A percentile compares a stretch with the other conserved stretches of the same genome.
phyloP scores from a whole-genome alignment of 2,329 filamentous ascomycete species.

The Fusarium kyushuense region DNA sequence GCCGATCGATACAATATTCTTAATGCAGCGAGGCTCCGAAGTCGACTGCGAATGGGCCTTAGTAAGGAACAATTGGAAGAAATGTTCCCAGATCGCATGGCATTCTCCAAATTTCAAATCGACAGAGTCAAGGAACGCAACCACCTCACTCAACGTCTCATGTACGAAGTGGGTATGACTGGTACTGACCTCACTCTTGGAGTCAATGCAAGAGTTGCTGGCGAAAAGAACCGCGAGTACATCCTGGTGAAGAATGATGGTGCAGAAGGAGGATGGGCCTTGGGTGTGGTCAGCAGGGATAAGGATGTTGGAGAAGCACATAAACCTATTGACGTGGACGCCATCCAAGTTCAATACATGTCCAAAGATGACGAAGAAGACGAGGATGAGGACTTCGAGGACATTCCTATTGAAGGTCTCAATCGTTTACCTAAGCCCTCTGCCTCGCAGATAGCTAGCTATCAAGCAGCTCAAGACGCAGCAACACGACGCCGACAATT shows the following conservation, averaged over 20 bases:
- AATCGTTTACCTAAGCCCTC: constrained; percentile 79
- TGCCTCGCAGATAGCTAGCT: constrained; percentile 36
- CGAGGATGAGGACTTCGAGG: constrained; percentile 87
- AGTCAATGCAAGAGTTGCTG: constrained; percentile 75
- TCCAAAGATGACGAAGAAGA: constrained; percentile 72
- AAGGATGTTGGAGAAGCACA: constrained; percentile 83
- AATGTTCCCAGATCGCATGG: constrained; percentile 99
- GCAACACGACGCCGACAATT: constrained; percentile 47
- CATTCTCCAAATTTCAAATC: constrained; percentile 95
- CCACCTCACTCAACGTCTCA: constrained; percentile 91
- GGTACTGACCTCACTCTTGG: constrained; percentile 77
- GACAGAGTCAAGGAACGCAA: constrained; percentile 94
- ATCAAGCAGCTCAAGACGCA: constrained; percentile 46
- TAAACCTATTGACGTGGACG: constrained; percentile 93
- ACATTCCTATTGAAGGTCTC: constrained; percentile 89
- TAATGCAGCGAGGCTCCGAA: constrained; percentile 90
- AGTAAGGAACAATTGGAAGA: constrained; percentile 95
- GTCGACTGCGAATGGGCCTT: constrained; percentile 91
- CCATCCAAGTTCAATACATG: constrained; percentile 67
- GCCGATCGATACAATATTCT: constrained; percentile 97
- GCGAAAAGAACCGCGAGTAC: constrained; percentile 93
- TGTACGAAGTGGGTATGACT: constrained; percentile 93
- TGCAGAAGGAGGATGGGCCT: constrained; percentile 93
- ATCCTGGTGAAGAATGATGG: constrained; percentile 96
- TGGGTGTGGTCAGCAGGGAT: constrained; percentile 90